Conservation (phyloP, 345 rosid species). For the Salix arbutifolia region DNA sequence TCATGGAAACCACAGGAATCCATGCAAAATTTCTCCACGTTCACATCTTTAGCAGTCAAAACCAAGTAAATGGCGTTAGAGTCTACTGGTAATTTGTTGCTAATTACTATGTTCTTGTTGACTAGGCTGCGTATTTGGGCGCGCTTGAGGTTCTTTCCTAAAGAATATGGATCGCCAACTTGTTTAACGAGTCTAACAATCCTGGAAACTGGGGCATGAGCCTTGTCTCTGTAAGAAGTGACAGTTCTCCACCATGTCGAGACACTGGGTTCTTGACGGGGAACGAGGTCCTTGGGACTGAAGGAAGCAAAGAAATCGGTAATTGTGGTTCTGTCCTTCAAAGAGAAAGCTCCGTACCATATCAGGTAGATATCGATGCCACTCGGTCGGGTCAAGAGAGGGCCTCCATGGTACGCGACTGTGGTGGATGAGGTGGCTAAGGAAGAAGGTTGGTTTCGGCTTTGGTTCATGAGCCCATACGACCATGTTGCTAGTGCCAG, state of each 20-base stretch:
- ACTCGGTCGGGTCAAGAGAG: slow-evolving; percentile 13
- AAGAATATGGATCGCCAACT: slow-evolving; percentile 18
- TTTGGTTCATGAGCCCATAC: slow-evolving; percentile 1
- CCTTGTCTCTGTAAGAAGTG: slow-evolving; percentile 20
- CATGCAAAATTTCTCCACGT: slow-evolving; percentile 21
- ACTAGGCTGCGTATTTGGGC: slow-evolving; percentile 8
- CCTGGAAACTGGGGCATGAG: slow-evolving; percentile 3
- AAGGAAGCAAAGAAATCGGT: slow-evolving; percentile 20
- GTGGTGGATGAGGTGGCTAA: not conserved
- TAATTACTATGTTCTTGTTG: not conserved
- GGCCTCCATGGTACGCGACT: slow-evolving; percentile 25
- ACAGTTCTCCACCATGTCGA: slow-evolving; percentile 27
- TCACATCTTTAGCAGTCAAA: slow-evolving; percentile 21
- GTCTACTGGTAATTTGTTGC: slow-evolving; percentile 3
- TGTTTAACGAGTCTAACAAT: slow-evolving; percentile 16
- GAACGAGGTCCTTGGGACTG: not conserved
- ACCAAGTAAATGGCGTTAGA: slow-evolving; percentile 12
- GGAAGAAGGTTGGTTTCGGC: not conserved
- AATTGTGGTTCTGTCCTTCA: slow-evolving; percentile 10
- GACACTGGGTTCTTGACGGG: slow-evolving; percentile 7
- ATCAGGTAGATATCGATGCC: slow-evolving; percentile 17
- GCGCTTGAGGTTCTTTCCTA: slow-evolving; percentile 20
- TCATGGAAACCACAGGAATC: slow-evolving; percentile 29
- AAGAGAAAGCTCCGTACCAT: slow-evolving; percentile 25
- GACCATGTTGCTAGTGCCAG: slow-evolving; percentile 4